Evolutionary conservation across 228 moss, liverwort and hornwort species (phyloP).

Genomic region (Sphagnum fallax): DNA sequence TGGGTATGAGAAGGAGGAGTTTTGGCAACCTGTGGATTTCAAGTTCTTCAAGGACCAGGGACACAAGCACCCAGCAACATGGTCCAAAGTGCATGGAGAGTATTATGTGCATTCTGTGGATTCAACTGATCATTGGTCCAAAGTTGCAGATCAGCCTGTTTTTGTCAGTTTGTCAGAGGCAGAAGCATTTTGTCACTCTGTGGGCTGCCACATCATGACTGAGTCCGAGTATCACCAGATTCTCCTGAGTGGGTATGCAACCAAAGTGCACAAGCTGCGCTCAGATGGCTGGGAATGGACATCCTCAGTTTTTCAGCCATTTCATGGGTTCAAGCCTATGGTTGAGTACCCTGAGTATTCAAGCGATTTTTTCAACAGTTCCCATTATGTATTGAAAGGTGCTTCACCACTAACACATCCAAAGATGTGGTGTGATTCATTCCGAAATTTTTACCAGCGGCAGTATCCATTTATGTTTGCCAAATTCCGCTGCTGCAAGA

Average conservation of each 20-base stretch:
- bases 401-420: conserved; percentile 30
- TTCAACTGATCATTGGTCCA: conserved; percentile 31
- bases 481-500: conserved; percentile 31
- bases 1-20: conserved; percentile 20
- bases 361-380: conserved; percentile 24
- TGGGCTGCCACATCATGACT: conserved; percentile 23
- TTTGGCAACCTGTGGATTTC: conserved; percentile 28
- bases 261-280: conserved; percentile 16
- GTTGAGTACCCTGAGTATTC: conserved; percentile 35
- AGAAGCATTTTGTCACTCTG: conserved; percentile 30
- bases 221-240: conserved; percentile 33
- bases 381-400: conserved; percentile 33
- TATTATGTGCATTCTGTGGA: conserved; percentile 24
- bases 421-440: conserved; percentile 26
- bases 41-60: conserved; percentile 19
- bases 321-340: conserved; percentile 37
- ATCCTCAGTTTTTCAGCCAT: conserved; percentile 21
- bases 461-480: conserved; percentile 31
- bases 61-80: conserved; percentile 23
- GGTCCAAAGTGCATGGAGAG: conserved; percentile 22
- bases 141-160: conserved; percentile 24
- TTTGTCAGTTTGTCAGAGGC: conserved; percentile 41
- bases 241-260: conserved; percentile 12
- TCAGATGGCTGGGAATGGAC: conserved; percentile 41
- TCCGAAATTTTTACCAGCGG: conserved; percentile 29